These are phyloP conservation scores for Flaveria floridana DNA, from an alignment of 140 eudicot genomes.

Conservation along the genomic window DNA sequence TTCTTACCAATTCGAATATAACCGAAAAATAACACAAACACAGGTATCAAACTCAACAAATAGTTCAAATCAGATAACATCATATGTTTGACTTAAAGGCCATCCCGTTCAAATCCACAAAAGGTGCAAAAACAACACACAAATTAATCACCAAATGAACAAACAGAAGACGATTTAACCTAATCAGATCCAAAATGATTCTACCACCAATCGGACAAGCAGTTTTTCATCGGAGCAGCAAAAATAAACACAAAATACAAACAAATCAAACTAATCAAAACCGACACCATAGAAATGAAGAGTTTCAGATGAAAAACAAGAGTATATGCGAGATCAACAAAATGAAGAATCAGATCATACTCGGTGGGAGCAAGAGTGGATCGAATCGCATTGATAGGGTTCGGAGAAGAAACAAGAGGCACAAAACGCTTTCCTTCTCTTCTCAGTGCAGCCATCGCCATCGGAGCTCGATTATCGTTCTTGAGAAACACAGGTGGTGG, in stretches of 20 bases:
- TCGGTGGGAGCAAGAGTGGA: conserved; percentile 54
- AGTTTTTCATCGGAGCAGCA: not conserved
- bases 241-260: not conserved
- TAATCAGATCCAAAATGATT: not conserved
- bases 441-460: conserved; percentile 94
- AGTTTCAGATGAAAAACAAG: not conserved
- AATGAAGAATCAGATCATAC: conserved; percentile 38
- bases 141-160: not conserved
- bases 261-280: not conserved
- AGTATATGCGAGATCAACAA: not conserved
- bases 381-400: conserved; percentile 47
- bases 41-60: not conserved
- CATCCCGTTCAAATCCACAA: conserved; percentile 21
- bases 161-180: not conserved
- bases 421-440: conserved; percentile 70
- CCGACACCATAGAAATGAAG: not conserved
- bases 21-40: conserved; percentile 1
- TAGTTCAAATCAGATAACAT: not conserved
- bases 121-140: not conserved
- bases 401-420: conserved; percentile 57
- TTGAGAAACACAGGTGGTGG: not conserved
- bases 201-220: not conserved
- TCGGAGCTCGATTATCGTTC: conserved; percentile 23
- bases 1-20: not conserved
- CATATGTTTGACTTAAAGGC: conserved; percentile 13